Conservation (phyloP, 1,284 basidiomycete genomes). For the Apiotrichum siamense region DNA sequence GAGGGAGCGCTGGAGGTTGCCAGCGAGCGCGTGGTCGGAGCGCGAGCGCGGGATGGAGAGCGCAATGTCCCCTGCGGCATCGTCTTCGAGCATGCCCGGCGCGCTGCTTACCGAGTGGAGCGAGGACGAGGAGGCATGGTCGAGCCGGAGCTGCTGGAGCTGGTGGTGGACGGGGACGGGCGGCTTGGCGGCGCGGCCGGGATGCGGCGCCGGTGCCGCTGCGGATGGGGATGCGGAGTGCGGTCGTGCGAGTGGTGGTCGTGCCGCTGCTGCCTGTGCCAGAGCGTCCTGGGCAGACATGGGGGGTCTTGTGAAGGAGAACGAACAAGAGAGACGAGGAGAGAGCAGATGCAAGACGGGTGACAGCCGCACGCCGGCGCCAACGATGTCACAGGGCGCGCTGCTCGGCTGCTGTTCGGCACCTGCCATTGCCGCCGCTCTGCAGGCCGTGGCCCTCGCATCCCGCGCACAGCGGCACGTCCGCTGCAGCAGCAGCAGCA, state of each 20-base stretch:
- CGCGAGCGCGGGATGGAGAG: conserved; percentile 5
- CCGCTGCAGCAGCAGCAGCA: too few species aligned
- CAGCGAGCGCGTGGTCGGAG: neutral
- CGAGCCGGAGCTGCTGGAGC: neutral
- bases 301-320: too few species aligned
- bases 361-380: too few species aligned
- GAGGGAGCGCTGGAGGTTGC: neutral
- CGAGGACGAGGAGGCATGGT: neutral
- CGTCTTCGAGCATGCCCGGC: neutral
- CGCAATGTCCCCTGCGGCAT: conserved; percentile 7
- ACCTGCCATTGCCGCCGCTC: too few species aligned
- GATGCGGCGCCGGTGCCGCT: neutral
- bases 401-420: too few species aligned
- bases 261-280: neutral
- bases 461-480: too few species aligned
- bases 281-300: neutral
- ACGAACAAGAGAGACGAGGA: too few species aligned
- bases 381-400: too few species aligned
- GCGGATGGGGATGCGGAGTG: neutral
- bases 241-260: neutral
- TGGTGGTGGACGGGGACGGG: neutral
- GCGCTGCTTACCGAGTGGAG: neutral
- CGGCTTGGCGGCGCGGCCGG: neutral
- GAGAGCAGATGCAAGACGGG: too few species aligned
- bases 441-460: too few species aligned